phyloP scores from a whole-genome alignment of 2,329 filamentous ascomycete species.

The Aspergillus neoniger region DNA sequence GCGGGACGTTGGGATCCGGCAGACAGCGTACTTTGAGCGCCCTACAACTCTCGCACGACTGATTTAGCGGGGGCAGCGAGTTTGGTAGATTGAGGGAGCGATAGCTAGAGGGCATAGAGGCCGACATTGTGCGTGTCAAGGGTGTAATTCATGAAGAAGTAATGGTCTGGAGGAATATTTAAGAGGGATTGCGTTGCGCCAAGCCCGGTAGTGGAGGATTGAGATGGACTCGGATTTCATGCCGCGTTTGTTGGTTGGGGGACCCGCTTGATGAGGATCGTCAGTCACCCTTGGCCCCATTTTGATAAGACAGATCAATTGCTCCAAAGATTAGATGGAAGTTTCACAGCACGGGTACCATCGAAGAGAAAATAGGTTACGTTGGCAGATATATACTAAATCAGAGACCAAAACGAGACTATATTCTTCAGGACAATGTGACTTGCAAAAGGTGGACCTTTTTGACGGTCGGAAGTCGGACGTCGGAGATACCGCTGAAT shows the following conservation, averaged over 20 bases:
- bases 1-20: slow-evolving; percentile 2
- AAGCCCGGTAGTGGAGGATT: slow-evolving; percentile 5
- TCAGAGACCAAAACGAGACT: neutral
- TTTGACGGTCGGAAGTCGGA: neutral
- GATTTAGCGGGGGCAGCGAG: neutral
- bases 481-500: neutral
- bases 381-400: neutral
- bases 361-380: neutral
- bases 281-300: neutral
- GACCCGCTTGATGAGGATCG: neutral
- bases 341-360: neutral
- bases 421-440: no score
- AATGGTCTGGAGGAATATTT: neutral
- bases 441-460: neutral
- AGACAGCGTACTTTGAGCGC: slow-evolving; percentile 6
- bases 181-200: slow-evolving; percentile 7
- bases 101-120: neutral
- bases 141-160: neutral
- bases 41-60: slow-evolving; percentile 9
- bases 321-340: no score
- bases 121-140: slow-evolving; percentile 1
- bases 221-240: neutral
- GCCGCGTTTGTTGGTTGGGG: neutral
- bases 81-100: neutral
- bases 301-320: neutral